Percentiles rank a stretch among this genome's conserved stretches.
These are phyloP conservation scores for Zygoascus sp. DNA, from an alignment of 1,139 yeast genomes.

Conservation along the genomic window DNA sequence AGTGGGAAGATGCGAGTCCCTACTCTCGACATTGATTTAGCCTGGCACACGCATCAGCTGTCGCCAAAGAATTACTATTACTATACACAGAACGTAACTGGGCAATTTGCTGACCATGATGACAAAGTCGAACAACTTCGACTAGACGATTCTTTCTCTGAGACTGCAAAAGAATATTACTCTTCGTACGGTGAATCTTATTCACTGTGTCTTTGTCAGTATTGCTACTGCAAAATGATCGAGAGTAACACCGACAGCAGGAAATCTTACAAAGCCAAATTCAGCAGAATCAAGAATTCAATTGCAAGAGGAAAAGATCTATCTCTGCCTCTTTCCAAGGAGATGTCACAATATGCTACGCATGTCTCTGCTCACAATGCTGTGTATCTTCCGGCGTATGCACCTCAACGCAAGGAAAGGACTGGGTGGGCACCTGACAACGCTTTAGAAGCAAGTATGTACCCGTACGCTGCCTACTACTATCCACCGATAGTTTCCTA, in stretches of 20 bases:
- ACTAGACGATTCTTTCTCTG: slow-evolving; percentile 28
- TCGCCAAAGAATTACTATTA: slow-evolving; percentile 30
- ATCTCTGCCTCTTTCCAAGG: too few species aligned
- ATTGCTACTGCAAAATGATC: slow-evolving; percentile 23
- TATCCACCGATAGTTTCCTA: slow-evolving; percentile 12
- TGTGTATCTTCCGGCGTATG: slow-evolving; percentile 11
- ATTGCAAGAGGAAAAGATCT: not conserved
- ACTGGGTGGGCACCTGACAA: slow-evolving; percentile 13
- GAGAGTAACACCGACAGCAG: slow-evolving; percentile 6
- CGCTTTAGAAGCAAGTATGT: slow-evolving; percentile 5
- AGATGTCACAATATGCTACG: too few species aligned
- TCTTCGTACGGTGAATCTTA: slow-evolving; percentile 29
- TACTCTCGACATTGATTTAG: slow-evolving; percentile 40
- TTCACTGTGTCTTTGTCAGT: slow-evolving; percentile 35
- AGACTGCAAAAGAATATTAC: slow-evolving; percentile 30
- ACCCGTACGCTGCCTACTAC: slow-evolving; percentile 9
- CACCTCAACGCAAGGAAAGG: slow-evolving; percentile 3
- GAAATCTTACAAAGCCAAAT: slow-evolving; percentile 2
- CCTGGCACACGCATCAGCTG: slow-evolving; percentile 43
- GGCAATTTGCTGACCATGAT: slow-evolving; percentile 33
- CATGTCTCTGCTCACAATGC: slow-evolving; percentile 25
- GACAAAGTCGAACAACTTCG: slow-evolving; percentile 32
- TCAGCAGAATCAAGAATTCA: not conserved
- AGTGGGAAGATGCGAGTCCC: slow-evolving; percentile 33
- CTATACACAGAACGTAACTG: slow-evolving; percentile 24